A percentile compares a stretch with the other conserved stretches of the same genome.
These are phyloP conservation scores for Dipteronia dyeriana DNA, from an alignment of 345 rosid species.

Conservation along the genomic window DNA sequence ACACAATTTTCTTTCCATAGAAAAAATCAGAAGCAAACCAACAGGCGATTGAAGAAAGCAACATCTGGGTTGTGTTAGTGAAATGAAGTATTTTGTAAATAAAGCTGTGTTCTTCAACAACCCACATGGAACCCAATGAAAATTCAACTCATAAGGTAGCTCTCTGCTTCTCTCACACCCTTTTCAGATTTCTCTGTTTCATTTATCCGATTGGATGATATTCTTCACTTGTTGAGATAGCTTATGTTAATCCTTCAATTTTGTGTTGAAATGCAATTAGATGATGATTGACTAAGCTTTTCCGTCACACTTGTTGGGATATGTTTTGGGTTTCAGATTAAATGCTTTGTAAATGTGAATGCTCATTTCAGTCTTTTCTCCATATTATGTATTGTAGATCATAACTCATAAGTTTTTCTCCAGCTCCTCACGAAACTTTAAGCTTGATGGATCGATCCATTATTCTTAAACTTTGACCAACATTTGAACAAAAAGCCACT, in stretches of 20 bases:
- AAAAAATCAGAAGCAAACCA: not conserved
- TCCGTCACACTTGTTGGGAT: not conserved
- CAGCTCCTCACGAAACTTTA: not conserved
- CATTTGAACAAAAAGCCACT: too few relatives aligned
- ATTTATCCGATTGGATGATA: not conserved
- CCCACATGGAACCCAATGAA: constrained; percentile 51
- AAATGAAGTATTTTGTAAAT: constrained; percentile 35
- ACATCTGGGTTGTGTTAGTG: not conserved
- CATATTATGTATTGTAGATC: not conserved
- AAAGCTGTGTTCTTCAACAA: constrained; percentile 21
- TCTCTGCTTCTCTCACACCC: not conserved
- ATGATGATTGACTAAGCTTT: not conserved
- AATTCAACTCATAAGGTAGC: constrained; percentile 41
- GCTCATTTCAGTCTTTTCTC: not conserved
- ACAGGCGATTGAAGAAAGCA: not conserved
- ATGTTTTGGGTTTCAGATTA: not conserved
- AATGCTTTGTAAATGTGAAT: not conserved
- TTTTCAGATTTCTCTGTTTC: not conserved
- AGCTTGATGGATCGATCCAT: not conserved
- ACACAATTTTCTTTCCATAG: not conserved
- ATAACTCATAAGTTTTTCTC: not conserved
- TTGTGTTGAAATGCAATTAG: not conserved
- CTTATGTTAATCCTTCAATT: not conserved
- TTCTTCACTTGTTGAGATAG: constrained; percentile 1
- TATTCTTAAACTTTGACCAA: not conserved